Evolutionary conservation across 306 rosid genomes (phyloP).

Genomic region (Betula pendula): DNA sequence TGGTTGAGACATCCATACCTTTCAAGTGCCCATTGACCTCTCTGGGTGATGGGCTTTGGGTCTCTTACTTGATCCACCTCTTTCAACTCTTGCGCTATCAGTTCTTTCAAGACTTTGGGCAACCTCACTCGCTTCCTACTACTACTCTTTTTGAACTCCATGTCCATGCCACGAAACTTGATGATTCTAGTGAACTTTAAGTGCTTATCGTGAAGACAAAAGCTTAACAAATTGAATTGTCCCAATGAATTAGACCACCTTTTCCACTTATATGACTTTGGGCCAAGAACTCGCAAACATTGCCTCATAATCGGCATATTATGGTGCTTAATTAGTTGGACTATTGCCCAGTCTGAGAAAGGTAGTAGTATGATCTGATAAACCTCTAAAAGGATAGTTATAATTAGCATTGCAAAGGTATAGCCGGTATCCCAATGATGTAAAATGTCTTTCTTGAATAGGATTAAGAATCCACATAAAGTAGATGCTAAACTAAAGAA

Average conservation of each 20-base stretch:
- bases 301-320: slow-evolving; percentile 33
- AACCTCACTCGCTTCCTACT: slow-evolving; percentile 27
- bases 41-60: slow-evolving; percentile 40
- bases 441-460: slow-evolving; percentile 26
- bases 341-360: slow-evolving; percentile 63
- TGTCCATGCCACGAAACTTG: slow-evolving; percentile 28
- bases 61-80: slow-evolving; percentile 42
- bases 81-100: slow-evolving; percentile 50
- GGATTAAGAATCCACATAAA: slow-evolving; percentile 32
- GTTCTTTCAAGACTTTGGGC: slow-evolving; percentile 36
- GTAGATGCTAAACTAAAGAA: slow-evolving; percentile 38
- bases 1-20: slow-evolving; percentile 42
- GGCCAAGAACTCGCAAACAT: slow-evolving; percentile 42
- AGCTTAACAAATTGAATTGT: slow-evolving; percentile 57
- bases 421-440: slow-evolving; percentile 32
- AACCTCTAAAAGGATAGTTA: slow-evolving; percentile 54
- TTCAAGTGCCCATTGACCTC: slow-evolving; percentile 56
- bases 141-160: slow-evolving; percentile 34
- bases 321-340: slow-evolving; percentile 46
- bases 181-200: slow-evolving; percentile 37
- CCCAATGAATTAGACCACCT: slow-evolving; percentile 67
- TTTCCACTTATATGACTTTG: slow-evolving; percentile 40
- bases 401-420: slow-evolving; percentile 39
- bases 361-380: slow-evolving; percentile 57
- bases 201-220: slow-evolving; percentile 49